These are phyloP conservation scores for Phytophthora litchii DNA, from an alignment of 352 stramenopile species.

Conservation along the genomic window DNA sequence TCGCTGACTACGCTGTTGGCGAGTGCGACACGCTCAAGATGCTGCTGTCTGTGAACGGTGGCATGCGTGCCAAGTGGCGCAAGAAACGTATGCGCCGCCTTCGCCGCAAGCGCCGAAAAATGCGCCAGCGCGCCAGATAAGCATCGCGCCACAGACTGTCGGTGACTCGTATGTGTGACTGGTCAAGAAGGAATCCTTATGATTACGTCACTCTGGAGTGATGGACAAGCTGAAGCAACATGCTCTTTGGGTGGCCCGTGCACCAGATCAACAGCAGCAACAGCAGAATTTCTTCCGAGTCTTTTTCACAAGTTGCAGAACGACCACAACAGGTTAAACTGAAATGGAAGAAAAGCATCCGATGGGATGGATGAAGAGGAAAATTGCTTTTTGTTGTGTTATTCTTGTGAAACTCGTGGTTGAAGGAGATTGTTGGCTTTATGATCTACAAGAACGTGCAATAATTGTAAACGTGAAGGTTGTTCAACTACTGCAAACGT, in stretches of 20 bases:
- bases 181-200: neutral
- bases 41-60: slow-evolving; percentile 90
- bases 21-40: slow-evolving; percentile 94
- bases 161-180: slow-evolving; percentile 5
- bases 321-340: slow-evolving; percentile 17
- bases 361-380: slow-evolving; percentile 25
- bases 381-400: neutral
- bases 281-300: slow-evolving; percentile 17
- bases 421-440: no score
- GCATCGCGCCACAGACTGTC: slow-evolving; percentile 29
- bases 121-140: slow-evolving; percentile 99
- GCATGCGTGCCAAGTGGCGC: slow-evolving; percentile 97
- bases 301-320: slow-evolving; percentile 9
- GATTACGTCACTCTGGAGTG: neutral
- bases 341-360: slow-evolving; percentile 29
- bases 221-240: slow-evolving; percentile 9
- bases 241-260: slow-evolving; percentile 14
- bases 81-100: slow-evolving; percentile 99
- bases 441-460: no score
- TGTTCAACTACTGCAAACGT: no score
- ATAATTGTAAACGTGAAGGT: no score
- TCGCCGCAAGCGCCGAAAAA: slow-evolving; percentile 98
- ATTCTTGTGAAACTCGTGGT: no score
- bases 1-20: slow-evolving; percentile 92
- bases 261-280: slow-evolving; percentile 24